Evolutionary conservation across 2,329 filamentous ascomycete genomes (phyloP), one percentile per base, ranked within the genome.

Genomic region (Monilinia fructigena): DNA sequence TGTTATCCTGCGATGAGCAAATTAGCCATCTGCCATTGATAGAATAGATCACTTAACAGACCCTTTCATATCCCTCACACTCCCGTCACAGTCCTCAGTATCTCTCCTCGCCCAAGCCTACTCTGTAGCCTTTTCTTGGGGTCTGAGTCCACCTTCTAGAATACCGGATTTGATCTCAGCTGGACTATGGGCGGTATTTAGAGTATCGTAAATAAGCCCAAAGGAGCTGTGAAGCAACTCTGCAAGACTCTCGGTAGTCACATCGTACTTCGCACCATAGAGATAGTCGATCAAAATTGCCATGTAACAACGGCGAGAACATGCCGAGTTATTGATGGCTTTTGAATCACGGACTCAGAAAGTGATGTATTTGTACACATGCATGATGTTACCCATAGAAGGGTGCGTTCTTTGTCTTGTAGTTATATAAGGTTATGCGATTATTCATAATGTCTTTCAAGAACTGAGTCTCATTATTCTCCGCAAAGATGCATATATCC

Each of bases 361-460:
- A 11, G 10, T 0, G 28, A n/a, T 60, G 4, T 59, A 6, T 2
- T 23, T 18, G 7, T 60, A 60, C 0, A 38, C 42, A 6, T 50
- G 6, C n/a, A 35, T 14, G n/a, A 50, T 50, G 14, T 14, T 38
- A 23, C 23, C 8, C 45, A 38, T 26, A 1, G 28, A 38, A 7
- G 45, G 58, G 2, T 38, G 38, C 3, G 28, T 38, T 38, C 2
- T 50, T 20, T 0, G 20, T 26, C 16, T 38, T 11, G 26, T n/a
- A 38, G 5, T 60, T 50, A 2, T 20, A 60, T 0, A 8, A 20
- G 0, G 47, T 35, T 8, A 60, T 60, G 4, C 58, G 45, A 20
- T 60, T 60, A 28, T 50, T 50, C 45, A 60, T 50, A 12, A 60
- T 14, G 26, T 60, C 58, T 14, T 50, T 45, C 14, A 60, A 26